phyloP scores from a whole-genome alignment of 176 grass and related monocot species.

The Ensete glaucum region DNA sequence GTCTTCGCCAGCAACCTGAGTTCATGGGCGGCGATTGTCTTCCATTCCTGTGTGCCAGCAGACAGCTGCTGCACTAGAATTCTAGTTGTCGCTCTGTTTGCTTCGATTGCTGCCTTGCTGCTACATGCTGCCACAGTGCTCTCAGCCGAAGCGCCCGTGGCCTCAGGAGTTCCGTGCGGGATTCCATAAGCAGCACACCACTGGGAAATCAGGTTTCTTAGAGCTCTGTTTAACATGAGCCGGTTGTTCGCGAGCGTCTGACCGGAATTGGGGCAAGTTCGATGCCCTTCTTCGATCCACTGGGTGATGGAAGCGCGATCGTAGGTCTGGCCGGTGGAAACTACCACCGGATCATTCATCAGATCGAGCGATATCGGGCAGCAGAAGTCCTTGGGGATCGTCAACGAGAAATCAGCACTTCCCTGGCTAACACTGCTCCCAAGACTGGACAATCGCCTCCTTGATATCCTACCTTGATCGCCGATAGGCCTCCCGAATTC shows the following conservation, averaged over 20 bases:
- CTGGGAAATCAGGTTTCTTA: conserved; percentile 71
- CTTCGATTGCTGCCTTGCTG: conserved; percentile 50
- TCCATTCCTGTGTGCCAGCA: conserved; percentile 32
- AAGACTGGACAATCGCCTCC: conserved; percentile 16
- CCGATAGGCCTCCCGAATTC: not conserved
- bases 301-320: conserved; percentile 79
- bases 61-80: conserved; percentile 59
- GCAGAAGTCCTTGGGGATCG: conserved; percentile 74
- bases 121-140: conserved; percentile 36
- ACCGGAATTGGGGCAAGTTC: conserved; percentile 78
- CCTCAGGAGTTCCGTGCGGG: conserved; percentile 51
- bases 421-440: no score
- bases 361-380: conserved; percentile 87
- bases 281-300: conserved; percentile 87
- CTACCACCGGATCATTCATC: conserved; percentile 64
- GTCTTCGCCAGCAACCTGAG: conserved; percentile 79
- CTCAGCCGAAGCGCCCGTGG: conserved; percentile 44
- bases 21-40: conserved; percentile 49
- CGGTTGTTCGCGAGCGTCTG: conserved; percentile 44
- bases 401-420: conserved; percentile 52
- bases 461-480: not conserved
- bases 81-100: conserved; percentile 51
- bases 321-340: conserved; percentile 75
- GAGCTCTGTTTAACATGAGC: conserved; percentile 43
- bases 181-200: conserved; percentile 60